phyloP scores from a whole-genome alignment of 768 basidiomycete genomes.

The Amanita jacksonii region DNA sequence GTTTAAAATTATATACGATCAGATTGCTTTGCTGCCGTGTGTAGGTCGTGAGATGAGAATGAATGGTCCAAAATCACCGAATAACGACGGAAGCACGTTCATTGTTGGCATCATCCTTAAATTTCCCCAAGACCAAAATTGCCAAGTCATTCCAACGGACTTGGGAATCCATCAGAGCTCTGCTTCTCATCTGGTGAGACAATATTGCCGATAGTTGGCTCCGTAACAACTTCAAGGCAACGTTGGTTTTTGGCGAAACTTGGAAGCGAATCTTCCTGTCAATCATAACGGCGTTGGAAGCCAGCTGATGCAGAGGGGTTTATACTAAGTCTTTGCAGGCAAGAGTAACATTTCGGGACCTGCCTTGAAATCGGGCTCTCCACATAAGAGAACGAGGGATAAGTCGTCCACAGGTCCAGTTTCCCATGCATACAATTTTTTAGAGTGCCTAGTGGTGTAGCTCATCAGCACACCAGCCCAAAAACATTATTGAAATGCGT shows the following conservation, averaged over 20 bases:
- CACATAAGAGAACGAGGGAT: slow-evolving; percentile 75
- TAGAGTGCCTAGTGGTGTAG: slow-evolving; percentile 66
- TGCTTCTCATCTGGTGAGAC: slow-evolving; percentile 57
- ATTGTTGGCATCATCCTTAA: slow-evolving; percentile 32
- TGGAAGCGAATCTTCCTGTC: slow-evolving; percentile 82
- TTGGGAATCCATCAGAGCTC: slow-evolving; percentile 48
- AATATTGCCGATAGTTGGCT: slow-evolving; percentile 49
- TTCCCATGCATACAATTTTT: slow-evolving; percentile 90
- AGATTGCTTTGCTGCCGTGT: no score
- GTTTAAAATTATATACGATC: no score
- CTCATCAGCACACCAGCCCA: background rate
- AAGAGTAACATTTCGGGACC: no score
- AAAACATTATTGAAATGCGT: slow-evolving; percentile 5
- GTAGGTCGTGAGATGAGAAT: no score
- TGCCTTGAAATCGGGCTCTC: slow-evolving; percentile 83
- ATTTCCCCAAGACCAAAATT: slow-evolving; percentile 48
- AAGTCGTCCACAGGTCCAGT: slow-evolving; percentile 83
- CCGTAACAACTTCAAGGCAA: slow-evolving; percentile 78
- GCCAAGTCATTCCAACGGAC: slow-evolving; percentile 67
- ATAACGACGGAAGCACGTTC: slow-evolving; percentile 10
- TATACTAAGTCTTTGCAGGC: background rate
- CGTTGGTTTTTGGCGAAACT: slow-evolving; percentile 55
- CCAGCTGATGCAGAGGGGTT: slow-evolving; percentile 36
- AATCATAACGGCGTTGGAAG: slow-evolving; percentile 60
- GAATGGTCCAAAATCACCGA: slow-evolving; percentile 5